Conservation (phyloP, 83 land plant genomes). For the Picea engelmannii region DNA sequence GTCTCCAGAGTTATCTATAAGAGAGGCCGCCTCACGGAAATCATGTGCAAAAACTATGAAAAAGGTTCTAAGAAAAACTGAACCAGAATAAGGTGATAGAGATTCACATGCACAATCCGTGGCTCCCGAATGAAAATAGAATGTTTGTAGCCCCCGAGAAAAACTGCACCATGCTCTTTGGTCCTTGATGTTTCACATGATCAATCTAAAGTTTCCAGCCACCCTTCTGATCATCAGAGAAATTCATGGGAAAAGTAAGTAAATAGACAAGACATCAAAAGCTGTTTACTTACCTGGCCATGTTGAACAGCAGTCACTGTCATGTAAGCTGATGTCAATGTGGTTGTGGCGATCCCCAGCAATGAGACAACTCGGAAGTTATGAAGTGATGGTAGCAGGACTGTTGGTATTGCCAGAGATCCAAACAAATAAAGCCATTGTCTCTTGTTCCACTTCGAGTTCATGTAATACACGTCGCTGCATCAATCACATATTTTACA, state of each 20-base stretch:
- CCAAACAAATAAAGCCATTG: no score
- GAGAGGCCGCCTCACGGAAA: no score
- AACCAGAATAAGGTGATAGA: background rate
- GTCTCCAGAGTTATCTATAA: no score
- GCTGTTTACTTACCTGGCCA: slow-evolving; percentile 30
- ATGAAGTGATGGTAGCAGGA: slow-evolving; percentile 24
- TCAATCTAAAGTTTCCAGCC: no score
- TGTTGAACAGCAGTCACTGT: slow-evolving; percentile 17
- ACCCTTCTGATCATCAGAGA: no score
- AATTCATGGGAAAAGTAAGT: background rate
- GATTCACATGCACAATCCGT: slow-evolving; percentile 35
- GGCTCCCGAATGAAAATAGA: slow-evolving; percentile 30
- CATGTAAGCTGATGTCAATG: slow-evolving; percentile 32
- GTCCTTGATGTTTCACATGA: no score
- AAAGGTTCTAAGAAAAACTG: background rate
- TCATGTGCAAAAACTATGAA: no score
- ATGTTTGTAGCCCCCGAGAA: slow-evolving; percentile 44
- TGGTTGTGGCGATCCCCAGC: slow-evolving; percentile 34
- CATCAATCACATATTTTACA: no score
- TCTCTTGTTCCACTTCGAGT: no score
- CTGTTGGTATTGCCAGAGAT: no score
- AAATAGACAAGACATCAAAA: background rate
- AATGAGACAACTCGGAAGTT: slow-evolving; percentile 31
- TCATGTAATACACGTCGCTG: no score
- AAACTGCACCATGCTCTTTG: no score